Evolutionary conservation across 2,329 filamentous ascomycete genomes (phyloP).

Genomic region (Colletotrichum sp.): DNA sequence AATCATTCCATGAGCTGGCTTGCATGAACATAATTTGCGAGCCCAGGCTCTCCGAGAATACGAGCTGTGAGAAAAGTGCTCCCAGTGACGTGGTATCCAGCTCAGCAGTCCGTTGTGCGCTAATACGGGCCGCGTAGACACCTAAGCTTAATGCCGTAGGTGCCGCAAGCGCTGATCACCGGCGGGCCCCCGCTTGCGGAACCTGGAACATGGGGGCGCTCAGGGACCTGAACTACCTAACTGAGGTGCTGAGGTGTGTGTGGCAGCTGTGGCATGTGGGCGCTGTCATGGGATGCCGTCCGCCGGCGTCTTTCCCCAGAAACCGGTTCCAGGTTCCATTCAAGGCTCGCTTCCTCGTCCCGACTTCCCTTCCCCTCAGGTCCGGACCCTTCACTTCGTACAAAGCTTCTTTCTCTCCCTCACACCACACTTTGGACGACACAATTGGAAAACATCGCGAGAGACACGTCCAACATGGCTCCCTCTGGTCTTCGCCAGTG

Average conservation of each 20-base stretch:
- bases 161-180: background rate
- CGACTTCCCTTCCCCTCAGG: background rate
- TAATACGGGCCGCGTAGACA: background rate
- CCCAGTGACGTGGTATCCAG: background rate
- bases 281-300: background rate
- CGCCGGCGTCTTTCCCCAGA: background rate
- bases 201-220: conserved; percentile 5
- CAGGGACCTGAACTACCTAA: background rate
- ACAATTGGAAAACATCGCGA: background rate
- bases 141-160: background rate
- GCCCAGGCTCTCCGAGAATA: background rate
- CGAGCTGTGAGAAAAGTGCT: background rate
- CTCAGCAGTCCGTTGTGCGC: background rate
- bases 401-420: background rate
- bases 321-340: background rate
- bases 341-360: conserved; percentile 7
- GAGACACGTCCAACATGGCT: conserved; percentile 30
- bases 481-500: conserved; percentile 42
- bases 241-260: background rate
- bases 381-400: background rate
- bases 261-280: background rate
- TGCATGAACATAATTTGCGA: background rate
- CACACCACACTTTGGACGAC: background rate
- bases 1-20: background rate
- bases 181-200: background rate